A percentile compares a stretch with the other conserved stretches of the same genome.
Evolutionary conservation across 306 rosid species (phyloP).

Genomic region (Prosopis cineraria): DNA sequence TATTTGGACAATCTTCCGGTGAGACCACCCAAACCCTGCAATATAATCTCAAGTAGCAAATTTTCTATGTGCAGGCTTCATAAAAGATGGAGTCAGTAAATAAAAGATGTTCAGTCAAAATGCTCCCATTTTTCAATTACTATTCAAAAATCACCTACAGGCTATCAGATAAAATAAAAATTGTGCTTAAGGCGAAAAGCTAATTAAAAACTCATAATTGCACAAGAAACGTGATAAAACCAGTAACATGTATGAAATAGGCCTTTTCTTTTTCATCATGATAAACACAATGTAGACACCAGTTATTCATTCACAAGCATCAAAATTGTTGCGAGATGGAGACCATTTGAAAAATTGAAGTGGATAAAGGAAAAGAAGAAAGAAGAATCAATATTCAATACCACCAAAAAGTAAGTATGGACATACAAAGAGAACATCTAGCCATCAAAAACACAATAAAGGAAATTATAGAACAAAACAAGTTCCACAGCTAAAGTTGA

Average conservation of each 20-base stretch:
- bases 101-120: not conserved
- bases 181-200: not conserved
- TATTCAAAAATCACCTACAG: not conserved
- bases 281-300: not conserved
- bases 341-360: not conserved
- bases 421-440: conserved; percentile 21
- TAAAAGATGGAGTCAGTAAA: not conserved
- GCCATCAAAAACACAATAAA: not conserved
- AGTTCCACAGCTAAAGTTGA: conserved; percentile 23
- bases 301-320: not conserved
- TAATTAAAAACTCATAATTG: not conserved
- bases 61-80: not conserved
- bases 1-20: not conserved
- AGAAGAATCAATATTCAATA: conserved; percentile 22
- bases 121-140: not conserved
- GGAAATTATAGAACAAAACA: conserved; percentile 19
- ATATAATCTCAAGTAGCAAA: not conserved
- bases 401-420: conserved; percentile 8
- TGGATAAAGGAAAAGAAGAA: not conserved
- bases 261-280: not conserved
- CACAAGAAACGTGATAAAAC: not conserved
- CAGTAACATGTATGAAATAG: not conserved
- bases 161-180: not conserved
- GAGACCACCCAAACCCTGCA: not conserved
- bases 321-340: not conserved